These are phyloP conservation scores for Lagenidium giganteum DNA, from an alignment of 352 stramenopile species.

Conservation along the genomic window DNA sequence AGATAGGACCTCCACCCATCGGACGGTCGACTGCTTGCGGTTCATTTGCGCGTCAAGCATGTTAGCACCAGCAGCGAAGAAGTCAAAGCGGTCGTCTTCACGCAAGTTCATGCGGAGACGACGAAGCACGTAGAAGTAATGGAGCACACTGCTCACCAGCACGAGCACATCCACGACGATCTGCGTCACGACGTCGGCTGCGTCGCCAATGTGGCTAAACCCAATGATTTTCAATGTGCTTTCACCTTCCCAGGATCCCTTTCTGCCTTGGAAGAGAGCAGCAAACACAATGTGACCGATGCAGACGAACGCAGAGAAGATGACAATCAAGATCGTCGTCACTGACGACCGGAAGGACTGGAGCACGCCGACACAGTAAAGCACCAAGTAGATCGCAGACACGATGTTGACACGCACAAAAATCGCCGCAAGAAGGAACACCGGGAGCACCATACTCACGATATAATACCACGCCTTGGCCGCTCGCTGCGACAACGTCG, in stretches of 20 bases:
- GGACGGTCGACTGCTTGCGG: conserved; percentile 20
- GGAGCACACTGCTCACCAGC: conserved; percentile 37
- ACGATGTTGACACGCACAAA: conserved; percentile 45
- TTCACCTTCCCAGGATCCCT: conserved; percentile 9
- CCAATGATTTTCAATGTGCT: conserved; percentile 26
- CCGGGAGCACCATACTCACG: conserved; percentile 18
- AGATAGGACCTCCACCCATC: conserved; percentile 38
- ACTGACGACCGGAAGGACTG: conserved; percentile 53
- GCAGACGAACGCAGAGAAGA: conserved; percentile 36
- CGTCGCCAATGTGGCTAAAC: conserved; percentile 30
- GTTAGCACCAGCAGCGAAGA: conserved; percentile 54
- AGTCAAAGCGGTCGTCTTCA: conserved; percentile 29
- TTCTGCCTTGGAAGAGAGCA: conserved; percentile 4
- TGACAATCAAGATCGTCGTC: conserved; percentile 38
- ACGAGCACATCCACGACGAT: conserved; percentile 62
- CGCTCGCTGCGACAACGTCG: conserved; percentile 5
- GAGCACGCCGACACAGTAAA: conserved; percentile 58
- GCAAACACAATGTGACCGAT: conserved; percentile 37
- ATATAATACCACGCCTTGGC: conserved; percentile 8
- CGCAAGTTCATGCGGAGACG: conserved; percentile 20
- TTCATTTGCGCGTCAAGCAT: conserved; percentile 24
- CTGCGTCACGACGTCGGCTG: conserved; percentile 32
- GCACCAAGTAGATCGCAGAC: conserved; percentile 63
- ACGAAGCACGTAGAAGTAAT: conserved; percentile 61
- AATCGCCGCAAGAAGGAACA: conserved; percentile 50